Conservation (phyloP, 116 monocot species). For the Zostera marina region DNA sequence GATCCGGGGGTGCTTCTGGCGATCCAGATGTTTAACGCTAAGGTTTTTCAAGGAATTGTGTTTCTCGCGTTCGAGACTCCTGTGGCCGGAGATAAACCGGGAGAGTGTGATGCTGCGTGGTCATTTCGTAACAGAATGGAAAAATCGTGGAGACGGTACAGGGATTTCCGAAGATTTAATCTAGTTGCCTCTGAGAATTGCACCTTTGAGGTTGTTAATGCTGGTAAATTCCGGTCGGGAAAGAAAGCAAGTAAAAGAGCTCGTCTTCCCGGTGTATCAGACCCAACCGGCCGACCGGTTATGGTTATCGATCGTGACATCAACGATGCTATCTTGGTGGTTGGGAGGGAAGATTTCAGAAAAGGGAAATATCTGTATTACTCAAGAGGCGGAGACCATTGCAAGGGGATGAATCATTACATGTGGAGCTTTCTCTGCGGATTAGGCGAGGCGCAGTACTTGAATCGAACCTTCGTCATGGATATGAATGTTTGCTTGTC, state of each 20-base stretch:
- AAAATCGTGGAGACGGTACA: slow-evolving; percentile 64
- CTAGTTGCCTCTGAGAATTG: slow-evolving; percentile 34
- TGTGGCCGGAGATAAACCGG: slow-evolving; percentile 23
- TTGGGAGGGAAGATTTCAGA: slow-evolving; percentile 51
- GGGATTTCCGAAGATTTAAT: slow-evolving; percentile 47
- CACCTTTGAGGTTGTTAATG: slow-evolving; percentile 20
- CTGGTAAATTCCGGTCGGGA: slow-evolving; percentile 51
- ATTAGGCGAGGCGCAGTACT: slow-evolving; percentile 64
- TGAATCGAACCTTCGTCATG: slow-evolving; percentile 90
- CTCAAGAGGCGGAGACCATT: slow-evolving; percentile 75
- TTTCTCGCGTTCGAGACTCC: slow-evolving; percentile 44
- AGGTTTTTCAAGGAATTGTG: slow-evolving; percentile 23
- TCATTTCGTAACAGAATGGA: slow-evolving; percentile 48
- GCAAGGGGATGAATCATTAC: slow-evolving; percentile 81
- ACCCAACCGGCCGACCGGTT: background rate
- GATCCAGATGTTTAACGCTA: slow-evolving; percentile 27
- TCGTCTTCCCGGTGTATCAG: background rate
- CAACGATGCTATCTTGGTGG: slow-evolving; percentile 64
- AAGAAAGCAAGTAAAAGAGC: slow-evolving; percentile 20
- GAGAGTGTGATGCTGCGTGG: slow-evolving; percentile 55
- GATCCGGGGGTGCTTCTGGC: slow-evolving; percentile 36
- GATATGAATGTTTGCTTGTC: slow-evolving; percentile 67
- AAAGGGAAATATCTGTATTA: slow-evolving; percentile 73
- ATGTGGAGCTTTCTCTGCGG: slow-evolving; percentile 93
- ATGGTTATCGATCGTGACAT: slow-evolving; percentile 37